Percentiles rank a stretch among this genome's conserved stretches.
These are phyloP conservation scores for Acanthamoeba lenticulata DNA, from an alignment of 208 protist genomes.

Conservation along the genomic window DNA sequence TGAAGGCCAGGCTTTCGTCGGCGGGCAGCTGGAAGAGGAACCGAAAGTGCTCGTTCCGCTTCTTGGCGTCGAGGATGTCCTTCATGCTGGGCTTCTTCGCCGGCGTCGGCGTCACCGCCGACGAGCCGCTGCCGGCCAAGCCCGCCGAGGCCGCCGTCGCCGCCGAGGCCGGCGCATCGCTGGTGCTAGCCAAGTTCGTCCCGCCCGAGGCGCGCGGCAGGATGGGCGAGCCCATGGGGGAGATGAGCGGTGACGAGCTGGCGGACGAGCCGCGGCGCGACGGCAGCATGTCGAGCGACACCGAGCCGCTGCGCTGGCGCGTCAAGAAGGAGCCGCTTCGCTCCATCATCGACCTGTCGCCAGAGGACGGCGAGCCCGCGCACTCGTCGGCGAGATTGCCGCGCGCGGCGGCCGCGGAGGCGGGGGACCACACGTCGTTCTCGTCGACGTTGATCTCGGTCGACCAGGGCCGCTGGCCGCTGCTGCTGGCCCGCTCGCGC, in stretches of 20 bases:
- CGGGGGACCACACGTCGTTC: not conserved
- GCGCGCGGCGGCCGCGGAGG: too few relatives aligned
- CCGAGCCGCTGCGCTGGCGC: not conserved
- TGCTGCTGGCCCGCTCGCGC: not conserved
- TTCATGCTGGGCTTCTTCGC: slow-evolving; percentile 29
- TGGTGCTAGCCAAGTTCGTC: too few relatives aligned
- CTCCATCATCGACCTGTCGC: too few relatives aligned
- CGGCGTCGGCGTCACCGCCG: not conserved
- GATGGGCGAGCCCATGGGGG: not conserved
- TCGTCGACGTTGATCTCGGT: too few relatives aligned
- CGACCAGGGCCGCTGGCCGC: too few relatives aligned
- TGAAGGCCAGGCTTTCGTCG: not conserved
- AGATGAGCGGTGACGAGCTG: not conserved
- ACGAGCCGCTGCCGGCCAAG: not conserved
- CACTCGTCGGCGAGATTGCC: not conserved
- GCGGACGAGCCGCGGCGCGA: not conserved
- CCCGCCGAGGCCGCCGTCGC: too few relatives aligned
- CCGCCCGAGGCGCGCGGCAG: not conserved
- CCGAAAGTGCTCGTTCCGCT: slow-evolving; percentile 37
- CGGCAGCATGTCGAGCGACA: not conserved
- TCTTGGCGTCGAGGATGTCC: slow-evolving; percentile 33
- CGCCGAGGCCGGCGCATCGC: too few relatives aligned
- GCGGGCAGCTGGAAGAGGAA: slow-evolving; percentile 27
- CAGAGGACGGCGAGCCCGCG: not conserved
- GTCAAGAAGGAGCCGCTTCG: too few relatives aligned